Conservation (phyloP, 345 rosid genomes). For the Populus deltoides region DNA sequence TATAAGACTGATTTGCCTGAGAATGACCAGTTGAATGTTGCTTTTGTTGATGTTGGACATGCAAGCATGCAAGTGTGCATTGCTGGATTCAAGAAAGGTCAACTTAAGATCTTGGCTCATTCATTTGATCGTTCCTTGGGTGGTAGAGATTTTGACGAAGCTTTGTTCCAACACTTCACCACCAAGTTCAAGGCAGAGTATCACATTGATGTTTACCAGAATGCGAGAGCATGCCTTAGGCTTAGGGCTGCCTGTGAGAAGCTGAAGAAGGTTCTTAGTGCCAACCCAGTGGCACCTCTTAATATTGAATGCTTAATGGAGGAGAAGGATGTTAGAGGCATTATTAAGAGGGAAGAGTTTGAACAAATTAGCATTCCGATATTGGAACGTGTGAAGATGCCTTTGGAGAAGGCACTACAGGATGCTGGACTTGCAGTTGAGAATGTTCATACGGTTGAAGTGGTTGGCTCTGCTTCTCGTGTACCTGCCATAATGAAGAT, state of each 20-base stretch:
- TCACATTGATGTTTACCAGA: constrained; percentile 84
- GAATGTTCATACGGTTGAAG: constrained; percentile 81
- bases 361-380: constrained; percentile 75
- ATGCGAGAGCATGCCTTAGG: constrained; percentile 83
- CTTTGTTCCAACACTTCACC: constrained; percentile 69
- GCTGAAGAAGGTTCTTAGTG: constrained; percentile 90
- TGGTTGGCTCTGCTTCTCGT: constrained; percentile 88
- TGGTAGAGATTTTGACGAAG: constrained; percentile 96
- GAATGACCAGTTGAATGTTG: constrained; percentile 77
- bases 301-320: constrained; percentile 95
- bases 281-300: constrained; percentile 85
- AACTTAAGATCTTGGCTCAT: constrained; percentile 74
- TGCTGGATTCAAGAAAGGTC: constrained; percentile 88
- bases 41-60: constrained; percentile 87
- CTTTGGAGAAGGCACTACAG: constrained; percentile 81
- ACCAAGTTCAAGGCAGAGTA: constrained; percentile 76
- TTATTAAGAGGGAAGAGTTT: constrained; percentile 87
- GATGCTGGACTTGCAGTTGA: constrained; percentile 78
- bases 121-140: constrained; percentile 78
- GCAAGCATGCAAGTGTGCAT: constrained; percentile 97
- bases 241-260: constrained; percentile 87
- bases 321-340: constrained; percentile 87
- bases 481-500: constrained; percentile 80
- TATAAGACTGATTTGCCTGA: constrained; percentile 95
- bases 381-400: constrained; percentile 82